These are phyloP conservation scores for Tricholoma furcatifolium DNA, from an alignment of 768 basidiomycete genomes.

Conservation along the genomic window DNA sequence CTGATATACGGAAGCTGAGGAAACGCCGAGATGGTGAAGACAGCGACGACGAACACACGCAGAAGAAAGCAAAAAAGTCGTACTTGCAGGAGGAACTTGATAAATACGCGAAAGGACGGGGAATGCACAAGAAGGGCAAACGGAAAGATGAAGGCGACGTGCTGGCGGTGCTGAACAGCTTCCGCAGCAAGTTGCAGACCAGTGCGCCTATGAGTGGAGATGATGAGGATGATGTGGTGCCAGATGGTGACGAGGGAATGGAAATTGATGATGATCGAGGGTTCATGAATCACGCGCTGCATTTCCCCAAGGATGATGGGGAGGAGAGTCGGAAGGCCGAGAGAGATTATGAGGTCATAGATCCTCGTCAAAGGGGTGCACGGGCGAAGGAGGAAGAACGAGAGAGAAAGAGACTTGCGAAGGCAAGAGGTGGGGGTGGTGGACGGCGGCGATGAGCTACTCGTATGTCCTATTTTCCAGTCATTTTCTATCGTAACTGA, in stretches of 20 bases:
- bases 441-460: conserved; percentile 18
- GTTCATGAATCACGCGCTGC: conserved; percentile 70
- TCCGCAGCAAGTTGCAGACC: conserved; percentile 67
- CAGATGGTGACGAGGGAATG: conserved; percentile 40
- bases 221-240: conserved; percentile 17
- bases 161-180: conserved; percentile 64
- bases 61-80: conserved; percentile 62
- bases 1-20: conserved; percentile 77
- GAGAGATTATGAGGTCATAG: conserved; percentile 87
- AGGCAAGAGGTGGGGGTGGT: conserved; percentile 30
- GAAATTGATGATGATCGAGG: conserved; percentile 79
- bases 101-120: conserved; percentile 71
- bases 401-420: conserved; percentile 53
- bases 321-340: conserved; percentile 79
- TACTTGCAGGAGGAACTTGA: conserved; percentile 79
- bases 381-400: conserved; percentile 77
- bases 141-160: conserved; percentile 72
- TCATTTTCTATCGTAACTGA: too few species aligned
- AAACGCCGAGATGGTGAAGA: conserved; percentile 55
- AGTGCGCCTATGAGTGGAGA: conserved; percentile 28
- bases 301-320: conserved; percentile 76
- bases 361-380: conserved; percentile 72
- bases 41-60: conserved; percentile 64
- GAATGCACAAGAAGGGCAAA: conserved; percentile 50
- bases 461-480: background rate